phyloP scores from a whole-genome alignment of 2,329 filamentous ascomycete species.

The Alternaria burnsii region DNA sequence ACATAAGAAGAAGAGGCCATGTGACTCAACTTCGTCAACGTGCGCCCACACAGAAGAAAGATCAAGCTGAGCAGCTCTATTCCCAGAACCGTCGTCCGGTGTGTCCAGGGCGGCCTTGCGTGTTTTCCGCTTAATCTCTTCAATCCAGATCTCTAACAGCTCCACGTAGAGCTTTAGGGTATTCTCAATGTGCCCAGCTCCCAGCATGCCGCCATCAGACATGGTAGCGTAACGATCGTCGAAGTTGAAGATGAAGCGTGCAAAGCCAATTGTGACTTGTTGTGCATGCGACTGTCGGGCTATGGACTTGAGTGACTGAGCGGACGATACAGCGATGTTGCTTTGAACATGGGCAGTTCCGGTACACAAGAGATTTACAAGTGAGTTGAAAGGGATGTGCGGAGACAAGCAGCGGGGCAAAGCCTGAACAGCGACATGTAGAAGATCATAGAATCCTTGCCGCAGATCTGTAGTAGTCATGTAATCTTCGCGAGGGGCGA shows the following conservation, averaged over 20 bases:
- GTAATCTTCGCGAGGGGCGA: constrained; percentile 82
- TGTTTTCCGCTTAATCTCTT: constrained; percentile 89
- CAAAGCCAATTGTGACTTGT: constrained; percentile 95
- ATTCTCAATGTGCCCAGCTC: constrained; percentile 91
- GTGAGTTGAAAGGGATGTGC: constrained; percentile 88
- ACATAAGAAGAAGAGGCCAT: constrained; percentile 95
- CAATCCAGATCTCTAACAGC: constrained; percentile 94
- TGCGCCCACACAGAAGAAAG: constrained; percentile 88
- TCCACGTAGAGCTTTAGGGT: constrained; percentile 93
- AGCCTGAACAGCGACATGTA: constrained; percentile 95
- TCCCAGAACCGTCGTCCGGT: constrained; percentile 71
- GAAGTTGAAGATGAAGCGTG: constrained; percentile 97
- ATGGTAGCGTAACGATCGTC: constrained; percentile 97
- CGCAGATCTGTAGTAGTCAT: constrained; percentile 79
- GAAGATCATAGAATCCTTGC: constrained; percentile 92
- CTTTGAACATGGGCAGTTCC: constrained; percentile 94
- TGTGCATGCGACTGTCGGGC: constrained; percentile 92
- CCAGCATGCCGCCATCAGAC: constrained; percentile 96
- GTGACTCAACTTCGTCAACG: constrained; percentile 95
- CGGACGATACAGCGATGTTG: constrained; percentile 91
- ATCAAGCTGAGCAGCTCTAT: constrained; percentile 79
- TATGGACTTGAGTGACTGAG: constrained; percentile 92
- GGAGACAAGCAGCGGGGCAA: constrained; percentile 91
- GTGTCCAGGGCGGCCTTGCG: constrained; percentile 73
- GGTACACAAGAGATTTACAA: constrained; percentile 95